Base-by-base conservation (phyloP, 148 eudicot genomes). In the Chenopodium suecicum region DNA sequence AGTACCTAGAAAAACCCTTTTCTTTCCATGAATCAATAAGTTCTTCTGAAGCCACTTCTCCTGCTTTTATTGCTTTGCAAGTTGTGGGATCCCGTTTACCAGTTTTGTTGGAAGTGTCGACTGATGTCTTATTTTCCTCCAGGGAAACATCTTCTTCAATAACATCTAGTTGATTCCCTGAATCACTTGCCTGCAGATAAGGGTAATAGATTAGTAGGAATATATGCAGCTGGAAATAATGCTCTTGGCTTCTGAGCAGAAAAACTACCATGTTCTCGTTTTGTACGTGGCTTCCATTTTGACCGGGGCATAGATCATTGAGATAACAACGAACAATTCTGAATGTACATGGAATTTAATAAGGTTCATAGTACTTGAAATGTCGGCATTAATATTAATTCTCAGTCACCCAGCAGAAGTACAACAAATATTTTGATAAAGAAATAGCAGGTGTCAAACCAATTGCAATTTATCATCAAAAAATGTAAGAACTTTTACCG, bases 1-100 rank as follows among this genome's bases (percentile, higher is more conserved):
- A 54, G 73, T 79, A 93, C 99, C 99, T 96, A 44, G 98, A 91
- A 83, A 96, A 96, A 0, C 99, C 99, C 81, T 81, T 90, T 78
- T 96, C 95, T 80, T 87, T 94, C 99, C 99, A 96, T 32, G 85
- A 84, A 78, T 85, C 88, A 16, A 96, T 89, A 70, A 86, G 87
- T 62, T 91, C 95, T 29, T 73, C 58, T 12, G 99, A 86, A 37
- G 98, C 98, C 79, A 88, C 91, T 77, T 89, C 94, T 77, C 98
- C 97, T 76, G 95, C 88, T 86, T 92, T 87, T 46, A 85, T 74
- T 50, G 90, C 77, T 89, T 94, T 92, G 73, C 63, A 29, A 71
- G 84, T 25, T 83, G 85, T 86, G 41, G 54, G 77, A 44, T 82
- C 81, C 63, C 78, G 80, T 44, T 85, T 79, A 71, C 85, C 76